Percentiles rank a stretch among this genome's conserved stretches.
Conservation (phyloP, 2,329 filamentous ascomycete species). For the Fusarium hainanense region DNA sequence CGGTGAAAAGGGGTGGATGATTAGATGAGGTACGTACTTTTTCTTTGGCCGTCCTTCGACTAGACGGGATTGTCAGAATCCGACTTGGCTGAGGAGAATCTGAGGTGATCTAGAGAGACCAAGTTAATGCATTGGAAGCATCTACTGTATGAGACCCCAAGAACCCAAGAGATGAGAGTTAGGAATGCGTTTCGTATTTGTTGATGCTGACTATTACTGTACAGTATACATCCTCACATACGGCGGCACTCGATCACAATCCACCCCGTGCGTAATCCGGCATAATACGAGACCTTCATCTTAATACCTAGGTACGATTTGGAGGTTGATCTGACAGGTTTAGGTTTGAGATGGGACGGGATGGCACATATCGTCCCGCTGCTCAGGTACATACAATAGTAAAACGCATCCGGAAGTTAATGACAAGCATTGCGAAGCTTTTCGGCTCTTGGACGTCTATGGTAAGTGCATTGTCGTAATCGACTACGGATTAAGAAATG, state of each 20-base stretch:
- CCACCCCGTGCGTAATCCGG: constrained; percentile 2
- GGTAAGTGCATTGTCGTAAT: constrained; percentile 9
- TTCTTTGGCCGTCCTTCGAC: background rate
- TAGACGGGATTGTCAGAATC: background rate
- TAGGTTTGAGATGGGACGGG: background rate
- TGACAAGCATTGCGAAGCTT: background rate
- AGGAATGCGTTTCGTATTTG: constrained; percentile 41
- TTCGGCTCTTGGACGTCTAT: constrained; percentile 24
- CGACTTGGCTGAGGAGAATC: constrained; percentile 4
- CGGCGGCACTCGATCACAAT: background rate
- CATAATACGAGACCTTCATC: constrained; percentile 24
- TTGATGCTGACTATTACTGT: constrained; percentile 20
- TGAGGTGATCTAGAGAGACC: background rate
- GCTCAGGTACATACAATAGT: background rate
- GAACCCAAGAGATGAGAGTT: background rate
- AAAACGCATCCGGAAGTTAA: constrained; percentile 34
- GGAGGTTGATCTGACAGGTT: background rate
- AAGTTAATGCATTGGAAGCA: constrained; percentile 15
- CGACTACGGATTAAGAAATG: constrained; percentile 7
- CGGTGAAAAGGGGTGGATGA: constrained; percentile 10
- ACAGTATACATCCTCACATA: background rate
- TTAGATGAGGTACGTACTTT: constrained; percentile 15
- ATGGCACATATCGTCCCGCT: constrained; percentile 8
- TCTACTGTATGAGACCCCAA: background rate
- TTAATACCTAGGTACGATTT: constrained; percentile 1